Evolutionary conservation across 768 basidiomycete genomes (phyloP).

Genomic region (Vishniacozyma victoriae): DNA sequence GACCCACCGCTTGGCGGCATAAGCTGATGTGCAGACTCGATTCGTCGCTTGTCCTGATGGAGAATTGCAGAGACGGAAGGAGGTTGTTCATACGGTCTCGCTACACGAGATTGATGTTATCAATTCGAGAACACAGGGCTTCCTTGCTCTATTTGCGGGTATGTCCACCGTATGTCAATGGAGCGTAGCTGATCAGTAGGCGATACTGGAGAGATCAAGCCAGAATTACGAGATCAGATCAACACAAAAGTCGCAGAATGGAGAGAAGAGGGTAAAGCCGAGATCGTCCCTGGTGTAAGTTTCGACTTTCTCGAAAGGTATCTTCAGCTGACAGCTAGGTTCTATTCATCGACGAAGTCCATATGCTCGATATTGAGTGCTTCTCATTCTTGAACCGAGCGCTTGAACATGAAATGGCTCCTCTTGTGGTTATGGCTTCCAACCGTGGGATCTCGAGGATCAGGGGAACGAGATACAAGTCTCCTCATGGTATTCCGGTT

Average conservation of each 20-base stretch:
- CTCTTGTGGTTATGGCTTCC: conserved; percentile 96
- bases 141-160: conserved; percentile 69
- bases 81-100: conserved; percentile 94
- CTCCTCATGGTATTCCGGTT: conserved; percentile 89
- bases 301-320: not conserved
- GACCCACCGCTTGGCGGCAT: not conserved
- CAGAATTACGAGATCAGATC: conserved; percentile 91
- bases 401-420: conserved; percentile 85
- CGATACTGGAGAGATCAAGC: conserved; percentile 98
- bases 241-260: conserved; percentile 94
- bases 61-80: conserved; percentile 94
- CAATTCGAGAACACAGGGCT: conserved; percentile 96
- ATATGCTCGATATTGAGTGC: conserved; percentile 99
- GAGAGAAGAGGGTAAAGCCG: conserved; percentile 97
- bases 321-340: conserved; percentile 54
- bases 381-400: conserved; percentile 98
- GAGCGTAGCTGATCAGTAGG: conserved; percentile 48
- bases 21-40: conserved; percentile 62
- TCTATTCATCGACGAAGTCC: conserved; percentile 98
- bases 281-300: conserved; percentile 89
- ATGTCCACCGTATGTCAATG: conserved; percentile 4
- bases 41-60: conserved; percentile 98
- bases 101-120: conserved; percentile 99
- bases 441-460: conserved; percentile 93
- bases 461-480: conserved; percentile 87